Base-by-base conservation (phyloP, 495 filamentous ascomycete species). In the Aspergillus mulundensis region DNA sequence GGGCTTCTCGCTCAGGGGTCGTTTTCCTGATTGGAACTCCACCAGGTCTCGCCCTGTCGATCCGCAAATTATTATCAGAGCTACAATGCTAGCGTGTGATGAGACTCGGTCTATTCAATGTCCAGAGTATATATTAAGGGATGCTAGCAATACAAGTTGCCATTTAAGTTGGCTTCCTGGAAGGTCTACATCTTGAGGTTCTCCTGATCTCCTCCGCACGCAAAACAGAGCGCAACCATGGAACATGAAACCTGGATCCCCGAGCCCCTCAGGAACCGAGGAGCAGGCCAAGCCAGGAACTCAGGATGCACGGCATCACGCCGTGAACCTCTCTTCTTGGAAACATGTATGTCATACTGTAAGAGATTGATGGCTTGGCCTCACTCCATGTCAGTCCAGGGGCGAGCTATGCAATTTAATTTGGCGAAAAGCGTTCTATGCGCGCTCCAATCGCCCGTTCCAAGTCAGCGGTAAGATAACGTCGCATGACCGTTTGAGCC, bases 1-100 rank as follows among this genome's bases (percentile, higher is more conserved):
- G 48, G 48, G 48, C 48, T 50, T 15, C 14, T 28, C 19, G 24
- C 25, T 53, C 50, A 53, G 50, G 50, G 50, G 50, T 19, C 38
- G 24, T 36, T 42, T 19, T 53, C 39, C 50, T 59, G 46, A 54
- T 21, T 40, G 30, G 41, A n/a, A 34, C 39, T 43, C 53, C 51
- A 42, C 45, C 38, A 24, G 48, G 56, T 54, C 56, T 57, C 61
- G 57, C 50, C 61, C 52, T 53, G 61, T 55, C 57, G 61, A 63
- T 63, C 61, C 50, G 48, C 52, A 54, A 63, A 63, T 60, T 60
- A 63, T 63, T 28, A 48, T 50, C 48, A 39, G n/a, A n/a, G 15
- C 45, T 34, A 36, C 45, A 36, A 16, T 48, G 28, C 45, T 48
- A 48, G 45, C 24, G 44, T 30, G 44, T 48, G 45, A 10, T 34